Base-by-base conservation (phyloP, 2,329 filamentous ascomycete species). In the Colletotrichum godetiae region DNA sequence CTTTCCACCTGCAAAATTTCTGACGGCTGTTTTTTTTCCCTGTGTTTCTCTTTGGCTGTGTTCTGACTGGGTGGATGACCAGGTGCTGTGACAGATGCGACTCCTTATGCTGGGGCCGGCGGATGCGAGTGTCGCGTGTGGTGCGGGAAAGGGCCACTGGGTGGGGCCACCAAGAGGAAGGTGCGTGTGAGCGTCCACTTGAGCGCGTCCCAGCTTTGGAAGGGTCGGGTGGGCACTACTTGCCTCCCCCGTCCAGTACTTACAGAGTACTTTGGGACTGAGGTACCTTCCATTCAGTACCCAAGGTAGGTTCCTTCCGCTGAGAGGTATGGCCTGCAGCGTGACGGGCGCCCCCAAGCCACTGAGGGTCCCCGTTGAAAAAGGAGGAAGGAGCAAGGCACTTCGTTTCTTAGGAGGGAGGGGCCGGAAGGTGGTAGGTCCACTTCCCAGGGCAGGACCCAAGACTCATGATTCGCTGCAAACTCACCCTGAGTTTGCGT, bases 61-160 rank as follows among this genome's bases (percentile, higher is more conserved):
- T 53, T 56, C 57, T 27, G 13, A 46, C 49, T 31, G 68, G 68
- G 42, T 22, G 19, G 42, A 42, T 49, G 42, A 22, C 42, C 42
- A 22, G 42, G 56, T 71, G 13, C 55, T 67, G 60, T n/a, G 61
- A 70, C 68, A 29, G n/a, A 46, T 46, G 64, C 29, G 33, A 67
- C 64, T 59, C 55, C 64, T 15, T 42, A 49, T 46, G 55, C 53
- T 37, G 62, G 68, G 55, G 15, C 22, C 24, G 33, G 46, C 63
- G 68, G 22, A 59, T 64, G 66, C 55, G 22, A 63, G 67, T 71
- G 71, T 73, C 67, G 71, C 71, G 71, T 73, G 67, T 67, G 65
- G 55, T 55, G 27, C 37, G 37, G 15, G 58, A 46, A 56, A 64
- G 67, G 59, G 60, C 27, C 31, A 52, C 27, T 33, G 65, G 67